Evolutionary conservation across 129 eudicot species (phyloP).

Genomic region (Chrysanthemum seticuspe): DNA sequence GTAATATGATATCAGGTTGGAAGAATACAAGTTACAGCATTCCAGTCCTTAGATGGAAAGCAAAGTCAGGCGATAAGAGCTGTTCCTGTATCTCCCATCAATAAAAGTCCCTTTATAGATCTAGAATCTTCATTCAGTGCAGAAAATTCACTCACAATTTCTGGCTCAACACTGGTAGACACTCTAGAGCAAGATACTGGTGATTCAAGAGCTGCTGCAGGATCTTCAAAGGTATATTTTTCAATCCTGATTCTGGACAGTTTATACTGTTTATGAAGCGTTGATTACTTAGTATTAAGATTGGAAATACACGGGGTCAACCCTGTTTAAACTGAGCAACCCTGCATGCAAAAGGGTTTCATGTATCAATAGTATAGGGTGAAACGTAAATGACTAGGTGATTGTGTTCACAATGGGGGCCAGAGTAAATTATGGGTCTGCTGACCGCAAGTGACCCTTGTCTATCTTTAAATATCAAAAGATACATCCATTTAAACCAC

Average conservation of each 20-base stretch:
- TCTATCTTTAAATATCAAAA: too few species aligned
- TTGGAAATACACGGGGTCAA: slow-evolving; percentile 1
- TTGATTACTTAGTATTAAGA: slow-evolving; percentile 13
- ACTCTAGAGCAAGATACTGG: slow-evolving; percentile 76
- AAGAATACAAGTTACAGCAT: slow-evolving; percentile 96
- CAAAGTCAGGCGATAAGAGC: slow-evolving; percentile 52
- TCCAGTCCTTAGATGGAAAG: slow-evolving; percentile 93
- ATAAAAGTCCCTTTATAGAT: slow-evolving; percentile 55
- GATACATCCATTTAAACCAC: too few species aligned
- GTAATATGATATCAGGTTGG: slow-evolving; percentile 59
- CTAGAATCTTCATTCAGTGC: slow-evolving; percentile 69
- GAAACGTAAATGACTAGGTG: too few species aligned
- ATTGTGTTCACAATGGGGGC: too few species aligned
- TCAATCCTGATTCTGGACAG: not conserved
- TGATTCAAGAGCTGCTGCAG: slow-evolving; percentile 62
- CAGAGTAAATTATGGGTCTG: too few species aligned
- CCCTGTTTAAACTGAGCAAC: too few species aligned
- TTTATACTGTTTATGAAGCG: slow-evolving; percentile 9
- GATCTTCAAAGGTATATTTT: slow-evolving; percentile 56
- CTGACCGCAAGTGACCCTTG: too few species aligned
- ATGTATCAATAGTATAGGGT: too few species aligned
- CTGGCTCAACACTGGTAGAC: slow-evolving; percentile 54
- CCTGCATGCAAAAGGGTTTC: too few species aligned
- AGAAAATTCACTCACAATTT: slow-evolving; percentile 43
- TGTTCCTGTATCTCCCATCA: slow-evolving; percentile 51